Evolutionary conservation across 164 flowering plant species (phyloP), one percentile per base, ranked within the genome.

Genomic region (Vitis labrusca): DNA sequence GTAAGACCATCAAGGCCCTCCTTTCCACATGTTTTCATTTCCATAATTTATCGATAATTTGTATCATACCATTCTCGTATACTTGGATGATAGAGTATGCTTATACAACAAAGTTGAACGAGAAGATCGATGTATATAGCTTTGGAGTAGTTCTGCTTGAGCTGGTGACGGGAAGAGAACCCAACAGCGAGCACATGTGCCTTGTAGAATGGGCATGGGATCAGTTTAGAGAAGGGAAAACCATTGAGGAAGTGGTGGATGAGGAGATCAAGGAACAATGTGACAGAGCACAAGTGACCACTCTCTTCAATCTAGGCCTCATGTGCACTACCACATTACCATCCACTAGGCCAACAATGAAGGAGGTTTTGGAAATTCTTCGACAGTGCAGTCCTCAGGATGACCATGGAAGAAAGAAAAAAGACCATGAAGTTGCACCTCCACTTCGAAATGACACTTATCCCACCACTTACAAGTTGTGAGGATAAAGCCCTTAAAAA

Each of bases 141-240:
- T 94, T 90, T 55, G 98, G 98, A 9, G 98, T 94, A 37, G 97
- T 94, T 0, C 86, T 94, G 0, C 71, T 94, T 13, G 98, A 94
- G 57, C 79, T 94, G 23, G 87, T 19, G 23, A 19, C 23, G 23
- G 23, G 23, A 63, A 83, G 81, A 70, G 86, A 87, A 75, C 27
- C 94, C 13, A 79, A 83, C 7, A 58, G 73, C 4, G 90, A 83
- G 67, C 19, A 87, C 54, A 76, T 23, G 27, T 63, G 81, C 73
- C 83, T 91, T 0, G 94, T 86, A 48, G 92, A 92, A 27, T 23
- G 88, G 94, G 97, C 44, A 32, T 32, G 0, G 5, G 27, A 23
- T 23, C 27, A 79, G 2, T 73, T 70, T 59, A 76, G 74, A n/a
- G 81, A 82, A 3, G 88, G 78, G 5, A 83, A 82, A n/a, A 60